Base-by-base conservation (phyloP, 176 grass and related monocot species). In the sorghum (Sorghum bicolor) region DNA sequence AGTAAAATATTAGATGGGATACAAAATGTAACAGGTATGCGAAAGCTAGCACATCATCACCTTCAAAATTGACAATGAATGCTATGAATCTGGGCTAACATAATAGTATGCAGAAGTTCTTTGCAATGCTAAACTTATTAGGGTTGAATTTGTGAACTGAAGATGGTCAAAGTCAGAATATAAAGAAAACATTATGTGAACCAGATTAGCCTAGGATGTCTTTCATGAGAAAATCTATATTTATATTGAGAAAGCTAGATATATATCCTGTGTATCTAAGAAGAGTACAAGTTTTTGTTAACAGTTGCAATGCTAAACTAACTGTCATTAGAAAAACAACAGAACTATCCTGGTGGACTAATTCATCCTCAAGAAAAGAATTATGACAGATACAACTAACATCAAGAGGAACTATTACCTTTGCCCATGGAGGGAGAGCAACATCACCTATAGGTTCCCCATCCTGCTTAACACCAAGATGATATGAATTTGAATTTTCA, bases 381-480 rank as follows among this genome's bases (percentile, higher is more conserved):
- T 36, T 74, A 55, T 32, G 26, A 66, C 43, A 79, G 67, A 57
- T 19, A 15, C 45, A 84, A 75, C 28, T 37, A 36, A 40, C 16
- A 63, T 26, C 63, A 36, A 48, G 86, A 81, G 24, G 15, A 84
- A 61, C 2, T 65, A 73, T 77, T 78, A 98, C 96, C 92, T 95
- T 95, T 19, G 96, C 93, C 96, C 96, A 98, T 80, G 93, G 89
- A 76, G 96, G 96, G 8, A 95, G 93, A 87, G 33, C 88, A 90
- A 98, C 93, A 92, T 95, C 48, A 64, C 91, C 91, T 72, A 98
- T 92, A 76, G 93, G 93, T 63, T 95, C 93, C 76, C 96, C 96
- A 48, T 98, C 96, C 90, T 98, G 96, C 86, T 93, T 98, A 70
- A 98, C 67, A 64, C 96, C 96, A 87, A 98, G 83, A 71, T 93